phyloP scores from a whole-genome alignment of 2,329 filamentous ascomycete genomes.

The Nothophoma quercina region DNA sequence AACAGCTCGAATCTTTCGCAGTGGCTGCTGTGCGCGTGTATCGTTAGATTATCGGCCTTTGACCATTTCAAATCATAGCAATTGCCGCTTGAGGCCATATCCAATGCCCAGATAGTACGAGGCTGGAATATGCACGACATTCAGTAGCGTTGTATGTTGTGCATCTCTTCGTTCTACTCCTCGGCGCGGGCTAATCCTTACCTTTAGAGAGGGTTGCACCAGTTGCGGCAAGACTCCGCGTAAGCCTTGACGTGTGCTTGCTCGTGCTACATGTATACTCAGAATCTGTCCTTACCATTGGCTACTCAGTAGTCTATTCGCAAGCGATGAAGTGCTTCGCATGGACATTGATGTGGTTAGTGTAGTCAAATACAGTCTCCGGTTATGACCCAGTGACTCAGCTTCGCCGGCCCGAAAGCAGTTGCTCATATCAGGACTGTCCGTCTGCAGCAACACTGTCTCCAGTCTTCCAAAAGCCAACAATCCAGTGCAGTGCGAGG shows the following conservation, averaged over 20 bases:
- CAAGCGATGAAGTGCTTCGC: not conserved
- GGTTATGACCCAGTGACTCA: too few species aligned
- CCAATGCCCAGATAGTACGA: not conserved
- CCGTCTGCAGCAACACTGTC: too few species aligned
- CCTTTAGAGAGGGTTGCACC: not conserved
- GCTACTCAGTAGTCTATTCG: too few species aligned
- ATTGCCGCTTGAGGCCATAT: not conserved
- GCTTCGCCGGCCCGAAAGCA: too few species aligned
- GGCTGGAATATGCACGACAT: constrained; percentile 1
- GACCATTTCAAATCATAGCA: not conserved
- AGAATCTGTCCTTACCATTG: too few species aligned
- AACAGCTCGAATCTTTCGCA: not conserved
- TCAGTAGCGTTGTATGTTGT: constrained; percentile 1
- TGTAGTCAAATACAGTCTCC: too few species aligned
- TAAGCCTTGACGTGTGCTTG: not conserved
- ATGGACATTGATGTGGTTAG: too few species aligned
- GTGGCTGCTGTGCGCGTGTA: not conserved
- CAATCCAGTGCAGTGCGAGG: too few species aligned
- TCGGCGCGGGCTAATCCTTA: not conserved
- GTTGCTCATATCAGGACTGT: too few species aligned
- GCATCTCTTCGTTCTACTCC: not conserved
- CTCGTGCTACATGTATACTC: not conserved
- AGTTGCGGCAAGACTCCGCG: not conserved
- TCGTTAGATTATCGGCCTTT: not conserved
- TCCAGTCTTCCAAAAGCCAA: too few species aligned